Conservation (phyloP, 768 basidiomycete genomes). For the Gelatoporia subvermispora region DNA sequence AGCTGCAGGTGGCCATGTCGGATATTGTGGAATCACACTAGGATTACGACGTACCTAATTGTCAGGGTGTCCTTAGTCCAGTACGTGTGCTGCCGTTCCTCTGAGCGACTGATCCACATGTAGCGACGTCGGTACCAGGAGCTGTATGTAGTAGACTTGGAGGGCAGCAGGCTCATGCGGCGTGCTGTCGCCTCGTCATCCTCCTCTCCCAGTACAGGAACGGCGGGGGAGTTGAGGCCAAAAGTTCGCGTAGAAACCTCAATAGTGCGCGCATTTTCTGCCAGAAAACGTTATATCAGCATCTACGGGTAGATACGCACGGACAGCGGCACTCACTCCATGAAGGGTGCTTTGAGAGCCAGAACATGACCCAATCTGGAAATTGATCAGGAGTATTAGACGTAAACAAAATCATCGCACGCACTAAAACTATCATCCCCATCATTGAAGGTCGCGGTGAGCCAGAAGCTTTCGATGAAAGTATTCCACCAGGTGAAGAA, state of each 20-base stretch:
- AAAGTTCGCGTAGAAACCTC: conserved; percentile 42
- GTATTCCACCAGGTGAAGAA: conserved; percentile 38
- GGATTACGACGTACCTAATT: conserved; percentile 35
- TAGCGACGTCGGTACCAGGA: conserved; percentile 43
- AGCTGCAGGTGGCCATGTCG: conserved; percentile 27
- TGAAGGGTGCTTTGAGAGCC: conserved; percentile 58
- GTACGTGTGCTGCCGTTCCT: conserved; percentile 30
- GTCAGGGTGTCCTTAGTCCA: conserved; percentile 34
- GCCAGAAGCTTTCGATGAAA: conserved; percentile 48
- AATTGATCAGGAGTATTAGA: background rate
- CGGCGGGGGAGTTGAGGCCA: conserved; percentile 29
- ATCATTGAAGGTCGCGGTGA: conserved; percentile 59
- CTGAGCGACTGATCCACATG: conserved; percentile 27
- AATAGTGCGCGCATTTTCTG: conserved; percentile 42
- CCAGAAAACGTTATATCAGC: background rate
- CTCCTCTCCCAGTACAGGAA: conserved; percentile 18
- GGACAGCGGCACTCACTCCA: conserved; percentile 48
- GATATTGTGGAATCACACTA: background rate
- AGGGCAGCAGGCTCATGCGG: background rate
- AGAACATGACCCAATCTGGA: conserved; percentile 66
- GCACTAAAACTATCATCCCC: conserved; percentile 53
- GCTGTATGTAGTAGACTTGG: conserved; percentile 28
- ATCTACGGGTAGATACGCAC: background rate
- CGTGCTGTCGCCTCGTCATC: background rate
- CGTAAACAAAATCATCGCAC: conserved; percentile 15